Conservation (phyloP, 306 rosid species). For the Glycine tomentella region DNA sequence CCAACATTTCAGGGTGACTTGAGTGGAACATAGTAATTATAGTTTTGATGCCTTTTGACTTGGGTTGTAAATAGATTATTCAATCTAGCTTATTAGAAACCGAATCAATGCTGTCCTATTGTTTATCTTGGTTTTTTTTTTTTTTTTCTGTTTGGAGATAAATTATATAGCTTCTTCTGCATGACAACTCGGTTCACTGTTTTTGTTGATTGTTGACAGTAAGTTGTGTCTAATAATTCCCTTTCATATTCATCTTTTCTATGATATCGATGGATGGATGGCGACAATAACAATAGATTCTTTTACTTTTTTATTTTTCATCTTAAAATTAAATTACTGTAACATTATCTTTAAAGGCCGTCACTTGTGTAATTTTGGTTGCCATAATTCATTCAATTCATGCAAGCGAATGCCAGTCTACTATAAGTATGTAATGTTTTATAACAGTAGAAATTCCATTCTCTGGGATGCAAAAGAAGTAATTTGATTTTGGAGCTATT, state of each 20-base stretch:
- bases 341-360: not conserved
- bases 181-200: not conserved
- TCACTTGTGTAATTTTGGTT: not conserved
- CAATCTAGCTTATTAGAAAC: slow-evolving; percentile 49
- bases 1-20: slow-evolving; percentile 55
- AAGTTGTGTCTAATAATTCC: not conserved
- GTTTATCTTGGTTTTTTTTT: slow-evolving; percentile 6
- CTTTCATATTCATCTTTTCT: slow-evolving; percentile 20
- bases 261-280: slow-evolving; percentile 2
- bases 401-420: not conserved
- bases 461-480: not conserved
- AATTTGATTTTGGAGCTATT: too few relatives aligned
- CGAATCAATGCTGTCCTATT: slow-evolving; percentile 44
- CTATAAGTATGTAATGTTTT: not conserved
- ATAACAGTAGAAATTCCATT: not conserved
- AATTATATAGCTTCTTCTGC: slow-evolving; percentile 4
- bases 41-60: slow-evolving; percentile 41
- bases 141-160: not conserved
- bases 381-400: not conserved
- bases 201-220: not conserved
- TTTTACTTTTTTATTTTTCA: not conserved
- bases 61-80: slow-evolving; percentile 69
- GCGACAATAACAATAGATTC: not conserved
- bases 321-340: not conserved
- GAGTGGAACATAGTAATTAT: slow-evolving; percentile 49